Base-by-base conservation (phyloP, 306 rosid genomes). In the Astragalus membranaceus region DNA sequence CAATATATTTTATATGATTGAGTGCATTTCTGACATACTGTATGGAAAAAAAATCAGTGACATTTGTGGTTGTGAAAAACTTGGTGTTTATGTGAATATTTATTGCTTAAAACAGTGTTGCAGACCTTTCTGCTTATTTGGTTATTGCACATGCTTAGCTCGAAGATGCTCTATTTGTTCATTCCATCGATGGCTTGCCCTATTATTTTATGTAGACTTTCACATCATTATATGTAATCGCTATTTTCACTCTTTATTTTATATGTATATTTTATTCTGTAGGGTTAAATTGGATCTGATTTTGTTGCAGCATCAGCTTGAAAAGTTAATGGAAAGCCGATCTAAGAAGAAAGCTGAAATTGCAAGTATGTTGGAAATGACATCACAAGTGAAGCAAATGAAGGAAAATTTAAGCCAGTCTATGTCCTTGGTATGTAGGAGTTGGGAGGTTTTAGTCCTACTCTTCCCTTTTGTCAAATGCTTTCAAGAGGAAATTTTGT, bases 311-410 rank as follows among this genome's bases (percentile, higher is more conserved):
- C 64, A 37, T 70, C 75, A 23, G 62, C 32, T 84, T 62, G 88
- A 79, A 80, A 78, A 79, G 56, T 80, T 90, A 66, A 70, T 13
- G 55, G 85, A 88, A 67, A 62, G 20, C 49, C 69, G 53, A 30
- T 68, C 77, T 8, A 50, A 67, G 81, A 88, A 90, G 81, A 93
- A 81, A 72, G 69, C 46, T 51, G 83, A 82, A 69, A 88, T 93
- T 42, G 73, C 78, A 51, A 42, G 50, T 70, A 86, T 90, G 96
- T 57, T 89, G 87, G 85, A 81, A 55, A 85, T 70, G 66, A 88
- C 94, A 14, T 70, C 90, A 35, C 90, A 90, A 83, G 85, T 85
- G 64, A 82, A 85, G 72, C 80, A 85, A 81, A 69, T 75, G 94
- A 87, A 83, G 85, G 89, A 84, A 37, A 81, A 75, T 36, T 73